phyloP scores from a whole-genome alignment of 208 protist genomes.

The Leishmania major region DNA sequence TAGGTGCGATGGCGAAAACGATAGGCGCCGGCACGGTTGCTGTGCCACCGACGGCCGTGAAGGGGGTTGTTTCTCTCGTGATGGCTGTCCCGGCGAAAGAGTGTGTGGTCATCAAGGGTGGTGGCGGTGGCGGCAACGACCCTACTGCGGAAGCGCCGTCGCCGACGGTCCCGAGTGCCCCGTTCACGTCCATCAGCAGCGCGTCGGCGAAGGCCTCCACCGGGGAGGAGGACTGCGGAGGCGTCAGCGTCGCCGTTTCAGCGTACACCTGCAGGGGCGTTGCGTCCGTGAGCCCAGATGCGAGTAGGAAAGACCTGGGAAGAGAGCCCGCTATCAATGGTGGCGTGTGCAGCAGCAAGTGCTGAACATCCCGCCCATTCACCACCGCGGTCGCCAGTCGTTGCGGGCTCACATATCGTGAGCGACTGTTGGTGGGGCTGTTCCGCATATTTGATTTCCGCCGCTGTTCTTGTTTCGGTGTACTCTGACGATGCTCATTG shows the following conservation, averaged over 20 bases:
- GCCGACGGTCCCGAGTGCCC: background rate
- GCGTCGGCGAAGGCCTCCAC: constrained; percentile 58
- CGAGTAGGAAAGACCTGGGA: background rate
- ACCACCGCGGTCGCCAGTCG: background rate
- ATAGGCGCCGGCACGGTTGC: constrained; percentile 2
- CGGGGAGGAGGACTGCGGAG: constrained; percentile 13
- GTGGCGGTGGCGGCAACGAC: background rate
- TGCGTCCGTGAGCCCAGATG: background rate
- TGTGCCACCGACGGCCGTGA: background rate
- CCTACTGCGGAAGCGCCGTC: background rate
- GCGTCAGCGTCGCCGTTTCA: background rate
- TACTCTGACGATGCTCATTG: background rate
- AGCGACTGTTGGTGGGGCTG: background rate
- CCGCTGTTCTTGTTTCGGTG: background rate
- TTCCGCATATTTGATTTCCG: background rate
- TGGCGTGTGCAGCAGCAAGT: background rate
- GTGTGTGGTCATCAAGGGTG: background rate
- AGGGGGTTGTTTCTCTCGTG: background rate
- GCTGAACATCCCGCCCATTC: background rate
- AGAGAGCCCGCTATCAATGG: background rate
- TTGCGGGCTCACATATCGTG: background rate
- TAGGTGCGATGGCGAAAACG: constrained; percentile 11
- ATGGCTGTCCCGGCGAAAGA: background rate
- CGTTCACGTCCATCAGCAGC: constrained; percentile 31
- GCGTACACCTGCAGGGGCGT: background rate